Evolutionary conservation across 306 rosid species (phyloP).

Genomic region (Sindora glabra): DNA sequence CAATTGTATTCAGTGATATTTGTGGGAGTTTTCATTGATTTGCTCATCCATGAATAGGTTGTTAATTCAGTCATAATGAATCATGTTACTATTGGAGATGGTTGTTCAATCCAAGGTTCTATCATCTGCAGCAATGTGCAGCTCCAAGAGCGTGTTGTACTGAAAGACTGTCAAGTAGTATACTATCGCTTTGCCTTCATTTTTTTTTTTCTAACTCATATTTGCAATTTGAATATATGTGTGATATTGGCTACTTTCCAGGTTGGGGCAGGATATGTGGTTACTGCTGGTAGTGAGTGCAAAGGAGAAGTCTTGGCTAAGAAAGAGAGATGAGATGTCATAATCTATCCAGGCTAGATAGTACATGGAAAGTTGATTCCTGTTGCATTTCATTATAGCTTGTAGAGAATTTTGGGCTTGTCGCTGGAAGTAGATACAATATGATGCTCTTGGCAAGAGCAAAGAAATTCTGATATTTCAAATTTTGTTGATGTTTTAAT

Average conservation of each 20-base stretch:
- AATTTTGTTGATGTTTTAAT: too few relatives aligned
- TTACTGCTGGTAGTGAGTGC: slow-evolving; percentile 75
- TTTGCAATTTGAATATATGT: slow-evolving; percentile 14
- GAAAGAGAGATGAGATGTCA: slow-evolving; percentile 49
- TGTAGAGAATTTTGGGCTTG: slow-evolving; percentile 29
- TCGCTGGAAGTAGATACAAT: slow-evolving; percentile 10
- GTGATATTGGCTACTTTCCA: slow-evolving; percentile 21
- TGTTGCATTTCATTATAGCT: slow-evolving; percentile 11
- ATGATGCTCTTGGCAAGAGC: slow-evolving; percentile 17
- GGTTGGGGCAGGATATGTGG: slow-evolving; percentile 94
- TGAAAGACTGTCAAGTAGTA: slow-evolving; percentile 89
- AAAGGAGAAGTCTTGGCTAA: slow-evolving; percentile 93
- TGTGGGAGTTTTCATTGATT: neutral
- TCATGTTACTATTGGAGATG: slow-evolving; percentile 85
- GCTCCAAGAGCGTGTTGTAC: slow-evolving; percentile 81
- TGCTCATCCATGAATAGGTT: slow-evolving; percentile 34
- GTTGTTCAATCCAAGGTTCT: slow-evolving; percentile 89
- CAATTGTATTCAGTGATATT: neutral
- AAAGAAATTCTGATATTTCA: slow-evolving; percentile 7
- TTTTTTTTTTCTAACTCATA: neutral
- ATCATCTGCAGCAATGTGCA: slow-evolving; percentile 89
- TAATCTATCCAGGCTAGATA: neutral
- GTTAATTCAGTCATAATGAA: slow-evolving; percentile 89
- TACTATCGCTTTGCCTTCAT: neutral
- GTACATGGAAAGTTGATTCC: neutral